These are phyloP conservation scores for Termitomyces sp. DNA, from an alignment of 768 basidiomycete species.

Conservation along the genomic window DNA sequence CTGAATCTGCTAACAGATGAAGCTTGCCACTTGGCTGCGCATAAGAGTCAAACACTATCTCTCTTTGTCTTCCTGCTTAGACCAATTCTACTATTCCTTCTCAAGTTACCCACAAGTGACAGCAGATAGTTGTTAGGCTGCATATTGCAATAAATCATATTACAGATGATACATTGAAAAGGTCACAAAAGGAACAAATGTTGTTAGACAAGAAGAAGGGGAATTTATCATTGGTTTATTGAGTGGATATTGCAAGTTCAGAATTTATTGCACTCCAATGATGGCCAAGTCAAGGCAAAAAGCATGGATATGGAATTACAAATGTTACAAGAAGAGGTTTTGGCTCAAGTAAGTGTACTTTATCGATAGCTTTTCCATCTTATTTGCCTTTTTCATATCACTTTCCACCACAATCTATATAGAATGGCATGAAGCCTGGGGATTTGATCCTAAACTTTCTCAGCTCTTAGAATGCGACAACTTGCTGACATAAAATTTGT, in stretches of 20 bases:
- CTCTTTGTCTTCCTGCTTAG: slow-evolving; percentile 28
- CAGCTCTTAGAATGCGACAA: too few species aligned
- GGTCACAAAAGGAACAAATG: slow-evolving; percentile 26
- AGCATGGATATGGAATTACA: slow-evolving; percentile 17
- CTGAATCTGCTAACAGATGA: too few species aligned
- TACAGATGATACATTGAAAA: slow-evolving; percentile 31
- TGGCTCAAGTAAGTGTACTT: slow-evolving; percentile 27
- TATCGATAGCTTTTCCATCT: slow-evolving; percentile 18
- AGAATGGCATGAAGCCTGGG: too few species aligned
- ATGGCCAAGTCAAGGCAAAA: slow-evolving; percentile 31
- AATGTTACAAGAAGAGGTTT: slow-evolving; percentile 35
- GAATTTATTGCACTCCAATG: background rate
- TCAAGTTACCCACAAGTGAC: slow-evolving; percentile 28
- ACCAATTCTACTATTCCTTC: slow-evolving; percentile 28
- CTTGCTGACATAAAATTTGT: too few species aligned
- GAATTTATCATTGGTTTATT: slow-evolving; percentile 23
- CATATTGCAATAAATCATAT: slow-evolving; percentile 29
- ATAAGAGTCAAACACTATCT: too few species aligned
- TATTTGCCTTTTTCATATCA: background rate
- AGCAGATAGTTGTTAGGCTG: slow-evolving; percentile 23
- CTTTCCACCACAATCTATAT: slow-evolving; percentile 22
- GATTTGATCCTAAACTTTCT: too few species aligned
- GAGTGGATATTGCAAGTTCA: background rate
- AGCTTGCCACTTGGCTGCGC: too few species aligned
- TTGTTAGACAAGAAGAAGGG: slow-evolving; percentile 12